Base-by-base conservation (phyloP, 352 stramenopile genomes). In the Thraustochytrium sp. region DNA sequence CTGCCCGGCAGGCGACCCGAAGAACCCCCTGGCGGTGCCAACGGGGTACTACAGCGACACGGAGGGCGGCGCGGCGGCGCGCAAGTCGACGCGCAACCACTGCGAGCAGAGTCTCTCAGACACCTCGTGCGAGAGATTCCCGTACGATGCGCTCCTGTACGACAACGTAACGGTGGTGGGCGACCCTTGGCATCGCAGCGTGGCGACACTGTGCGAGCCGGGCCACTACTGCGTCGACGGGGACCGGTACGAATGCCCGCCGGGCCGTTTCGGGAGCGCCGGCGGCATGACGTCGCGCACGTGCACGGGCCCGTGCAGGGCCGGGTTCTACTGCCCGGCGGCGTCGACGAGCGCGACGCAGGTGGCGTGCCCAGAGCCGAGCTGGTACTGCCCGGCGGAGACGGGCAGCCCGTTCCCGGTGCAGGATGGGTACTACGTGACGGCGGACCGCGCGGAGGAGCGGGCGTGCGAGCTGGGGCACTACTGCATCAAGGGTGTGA, bases 311-410 rank as follows among this genome's bases (percentile, higher is more conserved):
- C 36, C 34, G 3, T 94, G 90, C 74, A 88, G 88, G 16, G 86
- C 88, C n/a, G 91, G 90, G 0, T 92, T 88, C 76, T 93, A 87
- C 53, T 95, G 91, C 56, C 88, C 89, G 2, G 78, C 91, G 21
- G 74, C 74, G 16, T 68, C 74, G 42, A 65, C 21, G 21, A 9
- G 5, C 13, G 49, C 23, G 5, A 48, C 13, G 31, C 74, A 82
- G 42, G 9, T 82, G 36, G 74, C 78, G 55, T 82, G 74, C 55
- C 74, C 74, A 31, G 5, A 21, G 3, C 29, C 11, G 34, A 3
- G 11, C n/a, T 82, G 62, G 62, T 75, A 37, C 31, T 82, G 74
- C 51, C 74, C 74, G 0, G 53, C 11, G 42, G 53, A 37, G 5
- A 55, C 40, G 5, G 74, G 74, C 9, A 73, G 29, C 23, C 74